These are phyloP conservation scores for Crotalaria pallida DNA, from an alignment of 306 rosid genomes.

Conservation along the genomic window DNA sequence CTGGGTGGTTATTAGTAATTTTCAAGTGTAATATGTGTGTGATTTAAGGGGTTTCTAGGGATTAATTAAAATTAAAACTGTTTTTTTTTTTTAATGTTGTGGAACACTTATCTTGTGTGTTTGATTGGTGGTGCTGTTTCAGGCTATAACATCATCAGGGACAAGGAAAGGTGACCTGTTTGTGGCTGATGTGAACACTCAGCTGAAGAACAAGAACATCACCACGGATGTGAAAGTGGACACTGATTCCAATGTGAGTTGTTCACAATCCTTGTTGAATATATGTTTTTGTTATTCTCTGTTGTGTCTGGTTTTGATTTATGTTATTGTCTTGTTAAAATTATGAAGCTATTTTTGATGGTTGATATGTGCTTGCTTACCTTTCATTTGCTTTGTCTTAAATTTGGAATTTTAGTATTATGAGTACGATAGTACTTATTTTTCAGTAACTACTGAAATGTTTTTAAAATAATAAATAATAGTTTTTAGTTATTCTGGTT, in stretches of 20 bases:
- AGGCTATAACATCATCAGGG: constrained; percentile 82
- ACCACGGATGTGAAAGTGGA: constrained; percentile 89
- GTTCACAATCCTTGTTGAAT: background rate
- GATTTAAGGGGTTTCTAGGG: background rate
- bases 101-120: background rate
- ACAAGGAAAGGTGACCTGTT: constrained; percentile 65
- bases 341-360: background rate
- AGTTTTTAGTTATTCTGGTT: background rate
- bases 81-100: too few species aligned
- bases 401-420: background rate
- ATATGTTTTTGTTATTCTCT: background rate
- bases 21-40: background rate
- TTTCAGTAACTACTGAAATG: background rate
- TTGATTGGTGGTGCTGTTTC: background rate
- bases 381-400: background rate
- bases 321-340: background rate
- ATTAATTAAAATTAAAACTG: background rate
- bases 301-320: background rate
- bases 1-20: background rate
- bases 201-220: constrained; percentile 69
- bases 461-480: too few species aligned
- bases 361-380: background rate
- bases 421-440: background rate
- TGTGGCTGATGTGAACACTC: constrained; percentile 77
- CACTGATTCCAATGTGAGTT: constrained; percentile 65